phyloP scores from a whole-genome alignment of 2,329 filamentous ascomycete genomes.

The Amesomyces nigricolor region DNA sequence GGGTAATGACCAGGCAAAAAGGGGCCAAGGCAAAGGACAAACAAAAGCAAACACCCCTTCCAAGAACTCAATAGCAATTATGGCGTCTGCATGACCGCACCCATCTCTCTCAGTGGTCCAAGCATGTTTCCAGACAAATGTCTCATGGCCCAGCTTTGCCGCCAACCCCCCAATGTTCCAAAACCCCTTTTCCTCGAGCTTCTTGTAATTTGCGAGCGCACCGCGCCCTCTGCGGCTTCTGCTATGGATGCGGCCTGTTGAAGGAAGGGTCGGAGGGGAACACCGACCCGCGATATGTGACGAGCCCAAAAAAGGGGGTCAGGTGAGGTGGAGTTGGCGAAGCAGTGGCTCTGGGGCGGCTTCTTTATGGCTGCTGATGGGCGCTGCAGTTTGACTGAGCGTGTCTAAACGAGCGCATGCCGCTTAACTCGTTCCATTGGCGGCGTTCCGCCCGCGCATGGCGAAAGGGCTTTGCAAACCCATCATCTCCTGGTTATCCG shows the following conservation, averaged over 20 bases:
- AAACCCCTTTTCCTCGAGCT: not conserved
- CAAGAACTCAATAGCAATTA: constrained; percentile 1
- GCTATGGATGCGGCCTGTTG: too few species aligned
- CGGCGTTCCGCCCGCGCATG: constrained; percentile 13
- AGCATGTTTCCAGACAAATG: not conserved
- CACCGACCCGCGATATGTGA: too few species aligned
- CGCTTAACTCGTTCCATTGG: constrained; percentile 22
- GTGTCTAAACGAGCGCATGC: not conserved
- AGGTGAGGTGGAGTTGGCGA: not conserved
- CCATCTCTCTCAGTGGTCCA: not conserved
- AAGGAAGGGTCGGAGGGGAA: too few species aligned
- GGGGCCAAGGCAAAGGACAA: not conserved
- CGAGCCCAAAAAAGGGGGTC: not conserved
- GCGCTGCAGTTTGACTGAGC: not conserved
- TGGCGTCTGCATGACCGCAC: not conserved
- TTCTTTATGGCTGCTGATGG: not conserved
- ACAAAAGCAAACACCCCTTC: constrained; percentile 4
- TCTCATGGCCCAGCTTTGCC: not conserved
- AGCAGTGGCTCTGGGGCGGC: not conserved
- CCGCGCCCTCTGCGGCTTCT: too few species aligned
- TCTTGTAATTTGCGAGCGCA: not conserved
- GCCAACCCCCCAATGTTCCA: not conserved
- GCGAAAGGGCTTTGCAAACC: constrained; percentile 31
- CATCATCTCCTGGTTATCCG: constrained; percentile 45
- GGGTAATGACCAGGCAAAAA: constrained; percentile 8